Evolutionary conservation across 2,329 filamentous ascomycete species (phyloP), one percentile per base, ranked within the genome.

Genomic region (Diaporthe sp.): DNA sequence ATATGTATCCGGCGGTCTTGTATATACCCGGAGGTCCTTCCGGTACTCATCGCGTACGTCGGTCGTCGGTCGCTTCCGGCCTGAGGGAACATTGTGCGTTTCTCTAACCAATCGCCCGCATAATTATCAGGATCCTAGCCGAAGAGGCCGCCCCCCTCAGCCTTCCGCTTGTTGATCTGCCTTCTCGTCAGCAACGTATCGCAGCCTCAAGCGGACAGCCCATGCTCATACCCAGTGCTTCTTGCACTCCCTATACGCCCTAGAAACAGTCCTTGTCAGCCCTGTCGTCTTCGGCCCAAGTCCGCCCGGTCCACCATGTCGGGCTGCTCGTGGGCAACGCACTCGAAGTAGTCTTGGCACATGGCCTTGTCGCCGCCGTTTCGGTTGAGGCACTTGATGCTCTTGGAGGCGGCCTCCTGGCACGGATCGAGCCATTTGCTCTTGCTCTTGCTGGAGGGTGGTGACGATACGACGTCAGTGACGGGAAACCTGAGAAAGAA

Each of bases 271-370:
- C 12, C 8, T 63, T 31, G 73, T 61, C 34, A 53, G 49, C 60
- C 31, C 4, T n/a, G 34, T 53, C 5, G 2, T 31, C 22, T 42
- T 22, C 28, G 7, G 17, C 51, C 25, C 39, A 55, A 13, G 28
- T 51, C 42, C 65, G 44, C 55, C 51, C 15, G 5, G 39, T 47
- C 28, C 39, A 71, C 39, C 28, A 31, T 25, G 20, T 17, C 49
- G 8, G 31, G 47, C 73, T 25, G 72, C 22, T 28, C 28, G 31
- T 39, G 63, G 22, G 68, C 42, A 57, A 75, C 94, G 85, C 83
- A 98, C 95, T 98, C 95, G 82, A 99, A 98, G 83, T 97, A 98
- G 84, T 98, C 96, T 78, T 90, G 89, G 83, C 97, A 99, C 94
- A 98, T 94, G n/a, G 92, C 88, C 79, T 92, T 91, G 82, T 98